Base-by-base conservation (phyloP, 2,329 filamentous ascomycete species). In the Cladosporium sp. region DNA sequence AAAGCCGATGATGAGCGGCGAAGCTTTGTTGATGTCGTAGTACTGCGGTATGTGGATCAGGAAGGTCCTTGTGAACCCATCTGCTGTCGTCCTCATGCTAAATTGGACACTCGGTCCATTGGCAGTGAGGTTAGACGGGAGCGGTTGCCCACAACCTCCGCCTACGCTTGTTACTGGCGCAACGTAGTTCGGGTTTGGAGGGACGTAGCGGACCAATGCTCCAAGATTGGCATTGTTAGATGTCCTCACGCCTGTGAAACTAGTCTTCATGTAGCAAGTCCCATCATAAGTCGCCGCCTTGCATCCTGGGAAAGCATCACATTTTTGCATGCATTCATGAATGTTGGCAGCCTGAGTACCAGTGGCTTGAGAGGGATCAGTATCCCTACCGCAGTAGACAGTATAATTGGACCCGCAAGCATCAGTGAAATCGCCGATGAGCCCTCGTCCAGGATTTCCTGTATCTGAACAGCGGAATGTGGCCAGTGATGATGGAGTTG, bases 1-100 rank as follows among this genome's bases (percentile, higher is more conserved):
- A 57, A 71, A 76, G 0, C 70, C 74, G 19, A 77, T 63, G 32
- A 76, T 74, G 33, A 77, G 52, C 1, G 73, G 68, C 0, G 69
- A 64, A 1, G 70, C 66, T 3, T 49, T 66, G 46, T 66, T 61
- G 5, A 54, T 53, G 18, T 72, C 55, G 62, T 77, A 77, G 42
- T 64, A 67, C 43, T 63, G 37, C 1, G 70, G 70, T 4, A 73
- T 58, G 43, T 72, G 66, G 6, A 72, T 59, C 13, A 63, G 65
- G 45, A 70, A 73, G 8, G 62, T 64, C 7, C 71, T 67, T 9
- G 59, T 54, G 2, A 62, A 42, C 13, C 68, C 68, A 32, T 60
- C 57, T 13, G 57, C 37, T 6, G 58, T 59, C 9, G 58, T 54
- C 22, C 22, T 28, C 19, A 56, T 38, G 14, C 48, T 55, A 49